Base-by-base conservation (phyloP, 2,329 filamentous ascomycete species). In the Diplodia corticola region DNA sequence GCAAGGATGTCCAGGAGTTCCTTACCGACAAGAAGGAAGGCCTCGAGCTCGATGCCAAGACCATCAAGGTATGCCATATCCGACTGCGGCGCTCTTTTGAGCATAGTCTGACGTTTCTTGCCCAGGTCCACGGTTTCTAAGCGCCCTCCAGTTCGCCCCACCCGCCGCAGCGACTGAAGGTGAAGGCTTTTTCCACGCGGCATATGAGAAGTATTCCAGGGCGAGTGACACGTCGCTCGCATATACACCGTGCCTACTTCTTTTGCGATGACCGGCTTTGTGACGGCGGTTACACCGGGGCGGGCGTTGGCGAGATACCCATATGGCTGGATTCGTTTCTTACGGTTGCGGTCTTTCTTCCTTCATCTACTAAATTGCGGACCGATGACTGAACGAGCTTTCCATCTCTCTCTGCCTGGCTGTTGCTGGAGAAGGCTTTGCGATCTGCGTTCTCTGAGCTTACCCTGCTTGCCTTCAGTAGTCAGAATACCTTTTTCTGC, bases 1-100 rank as follows among this genome's bases (percentile, higher is more conserved):
- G 95, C 83, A 96, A 96, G 84, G 93, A 97, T 88, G 91, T 97
- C 80, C 91, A 96, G 82, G 93, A 97, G 79, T 99, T 98, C 85
- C 89, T 98, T 82, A 89, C 89, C 82, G 91, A 97, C 84, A 96
- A 96, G 87, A 92, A 93, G 82, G 91, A 93, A 79, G 94, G 94
- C 77, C 87, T 98, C 76, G 92, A 92, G 81, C 89, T 97, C 78
- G 92, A 97, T 83, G 86, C 89, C 81, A 96, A 97, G 88, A 96
- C 90, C 83, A 97, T 98, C 84, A 97, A 98, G 88, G 91, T 94
- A 30, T 6, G 20, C 24, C 17, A 17, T 2, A 37, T 17, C 13
- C 26, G 51, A 12, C 26, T 20, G 2, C 22, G 30, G 20, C 15
- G 26, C 17, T 40, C 4, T 20, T 5, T 13, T 17, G 28, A n/a